Base-by-base conservation (phyloP, 768 basidiomycete species). In the Mycena chlorophos region DNA sequence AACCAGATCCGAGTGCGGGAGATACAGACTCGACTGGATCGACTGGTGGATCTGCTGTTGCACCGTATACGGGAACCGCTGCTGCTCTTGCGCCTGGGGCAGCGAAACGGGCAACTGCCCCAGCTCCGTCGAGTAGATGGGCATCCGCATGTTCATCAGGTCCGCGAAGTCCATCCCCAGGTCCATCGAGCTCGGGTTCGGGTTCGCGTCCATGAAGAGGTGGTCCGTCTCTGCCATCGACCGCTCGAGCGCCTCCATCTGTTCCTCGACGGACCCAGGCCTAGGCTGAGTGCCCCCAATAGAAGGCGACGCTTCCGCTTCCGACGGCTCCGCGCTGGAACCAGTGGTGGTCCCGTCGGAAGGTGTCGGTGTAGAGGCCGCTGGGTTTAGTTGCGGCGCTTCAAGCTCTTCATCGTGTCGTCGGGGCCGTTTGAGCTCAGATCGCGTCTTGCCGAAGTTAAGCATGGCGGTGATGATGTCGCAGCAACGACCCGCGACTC, bases 91-190 rank as follows among this genome's bases (percentile, higher is more conserved):
- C 8, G 8, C n/a, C 8, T 8, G 8, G 40, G 13, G 8, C 14
- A 6, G 22, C 5, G 40, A 42, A 42, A 42, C 40, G 8, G 40
- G 40, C 13, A 42, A 20, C 13, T 20, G 13, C 13, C 40, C 40
- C 13, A 42, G 40, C n/a, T 42, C 40, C 8, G 6, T 19, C 6
- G 60, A 49, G 17, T 17, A 51, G 27, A 61, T 12, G 17, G 60
- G 56, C 20, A 61, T 52, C 26, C 2, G 54, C 51, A 17, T 53
- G 30, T 22, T 50, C 37, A 6, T 48, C 34, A 8, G 29, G 22
- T 10, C 22, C 16, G 40, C 42, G 20, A 27, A 20, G 28, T 55
- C 54, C 46, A 54, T 46, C 23, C 17, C 51, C 52, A 22, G 43
- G 48, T 26, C 55, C 46, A 28, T 39, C 37, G 4, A 20, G n/a